phyloP scores from a whole-genome alignment of 2,329 filamentous ascomycete genomes.

The Ceratocystiopsis brevicomis region DNA sequence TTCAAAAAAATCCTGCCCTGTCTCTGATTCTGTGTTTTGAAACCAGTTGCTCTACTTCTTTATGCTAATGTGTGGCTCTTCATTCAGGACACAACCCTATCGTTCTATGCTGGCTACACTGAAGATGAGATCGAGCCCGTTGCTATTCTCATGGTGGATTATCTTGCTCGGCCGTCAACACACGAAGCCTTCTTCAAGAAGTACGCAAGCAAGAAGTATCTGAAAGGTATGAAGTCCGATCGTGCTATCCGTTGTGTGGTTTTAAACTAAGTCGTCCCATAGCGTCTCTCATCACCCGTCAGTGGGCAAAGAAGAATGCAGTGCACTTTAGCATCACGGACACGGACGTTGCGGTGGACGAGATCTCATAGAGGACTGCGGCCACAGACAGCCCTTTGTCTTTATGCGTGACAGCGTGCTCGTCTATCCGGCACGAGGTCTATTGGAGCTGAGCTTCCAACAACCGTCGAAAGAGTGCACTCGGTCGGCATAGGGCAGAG shows the following conservation, averaged over 20 bases:
- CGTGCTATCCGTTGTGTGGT: neutral
- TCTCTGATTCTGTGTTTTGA: neutral
- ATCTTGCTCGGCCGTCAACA: constrained; percentile 71
- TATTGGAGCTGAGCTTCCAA: too few species aligned
- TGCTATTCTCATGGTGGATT: constrained; percentile 88
- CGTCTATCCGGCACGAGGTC: too few species aligned
- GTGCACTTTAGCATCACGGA: constrained; percentile 34
- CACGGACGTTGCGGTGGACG: constrained; percentile 29
- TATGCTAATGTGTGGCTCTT: constrained; percentile 4
- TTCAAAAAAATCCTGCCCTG: neutral
- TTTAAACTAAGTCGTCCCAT: too few species aligned
- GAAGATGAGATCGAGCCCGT: constrained; percentile 88
- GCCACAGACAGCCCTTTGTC: too few species aligned
- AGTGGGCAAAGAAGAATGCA: constrained; percentile 79
- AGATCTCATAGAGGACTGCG: constrained; percentile 17
- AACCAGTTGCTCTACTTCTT: constrained; percentile 5
- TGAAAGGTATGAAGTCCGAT: constrained; percentile 57
- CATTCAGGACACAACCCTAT: constrained; percentile 56
- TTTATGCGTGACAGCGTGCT: too few species aligned
- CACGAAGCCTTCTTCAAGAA: constrained; percentile 99
- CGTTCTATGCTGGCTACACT: constrained; percentile 82
- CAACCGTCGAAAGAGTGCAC: too few species aligned
- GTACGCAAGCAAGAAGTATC: constrained; percentile 97
- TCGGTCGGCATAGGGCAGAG: too few species aligned
- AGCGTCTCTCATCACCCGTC: constrained; percentile 82